These are phyloP conservation scores for Cercospora sp. DNA, from an alignment of 2,329 filamentous ascomycete genomes.

Conservation along the genomic window DNA sequence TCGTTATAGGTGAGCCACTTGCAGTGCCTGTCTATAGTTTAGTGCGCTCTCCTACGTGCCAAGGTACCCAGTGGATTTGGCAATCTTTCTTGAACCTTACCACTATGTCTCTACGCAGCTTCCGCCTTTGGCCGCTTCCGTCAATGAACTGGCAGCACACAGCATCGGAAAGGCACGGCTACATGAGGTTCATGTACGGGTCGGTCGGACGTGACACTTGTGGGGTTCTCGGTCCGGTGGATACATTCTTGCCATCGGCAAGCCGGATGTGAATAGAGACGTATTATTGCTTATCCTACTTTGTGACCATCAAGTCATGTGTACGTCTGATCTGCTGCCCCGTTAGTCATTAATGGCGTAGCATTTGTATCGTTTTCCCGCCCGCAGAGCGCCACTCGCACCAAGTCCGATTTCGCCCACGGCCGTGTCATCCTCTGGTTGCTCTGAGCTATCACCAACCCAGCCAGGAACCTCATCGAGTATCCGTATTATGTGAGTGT, in stretches of 20 bases:
- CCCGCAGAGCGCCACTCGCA: neutral
- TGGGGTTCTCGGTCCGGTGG: neutral
- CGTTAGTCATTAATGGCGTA: neutral
- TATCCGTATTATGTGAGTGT: neutral
- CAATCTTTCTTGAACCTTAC: neutral
- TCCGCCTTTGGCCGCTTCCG: neutral
- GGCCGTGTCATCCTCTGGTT: neutral
- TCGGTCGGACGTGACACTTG: neutral
- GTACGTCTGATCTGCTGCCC: neutral
- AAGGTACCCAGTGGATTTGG: neutral
- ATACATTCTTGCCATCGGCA: neutral
- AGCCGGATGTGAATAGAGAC: neutral
- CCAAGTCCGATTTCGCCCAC: neutral
- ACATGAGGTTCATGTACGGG: neutral
- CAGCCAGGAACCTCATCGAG: neutral
- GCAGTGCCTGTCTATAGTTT: neutral
- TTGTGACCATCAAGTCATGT: neutral
- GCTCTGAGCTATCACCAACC: neutral
- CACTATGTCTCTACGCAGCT: neutral
- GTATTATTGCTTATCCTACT: neutral
- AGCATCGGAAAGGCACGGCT: neutral
- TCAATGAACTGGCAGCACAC: neutral
- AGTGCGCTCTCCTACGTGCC: neutral
- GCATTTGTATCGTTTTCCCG: neutral
- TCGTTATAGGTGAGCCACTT: neutral